phyloP scores from a whole-genome alignment of 2,329 filamentous ascomycete species.

The Fusarium fracticaudum region DNA sequence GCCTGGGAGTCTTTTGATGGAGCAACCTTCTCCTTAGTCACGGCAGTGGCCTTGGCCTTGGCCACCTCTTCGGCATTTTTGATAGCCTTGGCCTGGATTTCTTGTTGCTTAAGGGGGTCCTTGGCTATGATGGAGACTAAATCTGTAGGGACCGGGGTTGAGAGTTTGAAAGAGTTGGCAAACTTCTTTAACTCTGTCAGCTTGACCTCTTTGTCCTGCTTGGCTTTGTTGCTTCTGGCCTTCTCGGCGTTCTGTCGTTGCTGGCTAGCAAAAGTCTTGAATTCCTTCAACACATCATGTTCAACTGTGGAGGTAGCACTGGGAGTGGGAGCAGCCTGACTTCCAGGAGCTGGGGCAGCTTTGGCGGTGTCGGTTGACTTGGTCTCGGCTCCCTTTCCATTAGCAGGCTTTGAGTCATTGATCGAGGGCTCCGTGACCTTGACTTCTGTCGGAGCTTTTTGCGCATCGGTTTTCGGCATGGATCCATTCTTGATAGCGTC shows the following conservation, averaged over 20 bases:
- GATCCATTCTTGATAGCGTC: constrained; percentile 46
- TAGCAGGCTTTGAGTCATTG: constrained; percentile 46
- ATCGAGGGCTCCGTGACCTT: constrained; percentile 39
- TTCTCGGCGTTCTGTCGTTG: constrained; percentile 67
- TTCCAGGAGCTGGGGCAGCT: constrained; percentile 49
- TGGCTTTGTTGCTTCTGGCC: constrained; percentile 65
- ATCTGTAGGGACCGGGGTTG: constrained; percentile 90
- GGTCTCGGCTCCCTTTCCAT: constrained; percentile 45
- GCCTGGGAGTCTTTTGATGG: constrained; percentile 58
- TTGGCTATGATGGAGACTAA: constrained; percentile 96
- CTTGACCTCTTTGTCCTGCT: constrained; percentile 88
- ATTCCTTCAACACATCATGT: constrained; percentile 68
- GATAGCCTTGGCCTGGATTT: constrained; percentile 89
- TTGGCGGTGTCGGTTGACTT: constrained; percentile 43
- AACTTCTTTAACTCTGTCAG: constrained; percentile 96
- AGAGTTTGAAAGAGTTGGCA: constrained; percentile 91
- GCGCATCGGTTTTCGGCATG: constrained; percentile 39
- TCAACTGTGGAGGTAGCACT: constrained; percentile 71
- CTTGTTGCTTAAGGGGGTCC: constrained; percentile 91
- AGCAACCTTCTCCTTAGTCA: constrained; percentile 54
- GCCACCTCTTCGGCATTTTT: constrained; percentile 74
- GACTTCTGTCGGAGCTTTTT: constrained; percentile 41
- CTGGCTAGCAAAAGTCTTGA: constrained; percentile 70
- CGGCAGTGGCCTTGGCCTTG: constrained; percentile 62
- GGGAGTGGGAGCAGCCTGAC: constrained; percentile 55